Conservation (phyloP, 345 rosid genomes). For the Populus tremula region DNA sequence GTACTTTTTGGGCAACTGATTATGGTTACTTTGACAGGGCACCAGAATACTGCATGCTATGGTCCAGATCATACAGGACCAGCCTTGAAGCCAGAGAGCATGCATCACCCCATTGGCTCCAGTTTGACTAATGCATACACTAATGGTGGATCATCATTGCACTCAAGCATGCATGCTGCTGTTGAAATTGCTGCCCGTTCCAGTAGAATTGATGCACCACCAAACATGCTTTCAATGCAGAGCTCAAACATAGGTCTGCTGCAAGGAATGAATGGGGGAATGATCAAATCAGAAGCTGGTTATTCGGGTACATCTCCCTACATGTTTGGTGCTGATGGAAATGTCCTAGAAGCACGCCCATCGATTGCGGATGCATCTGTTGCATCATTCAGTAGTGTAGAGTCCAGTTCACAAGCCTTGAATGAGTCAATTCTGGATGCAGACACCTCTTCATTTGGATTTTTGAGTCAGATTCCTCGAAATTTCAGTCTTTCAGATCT, state of each 20-base stretch:
- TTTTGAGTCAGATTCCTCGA: constrained; percentile 73
- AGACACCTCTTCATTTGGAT: constrained; percentile 70
- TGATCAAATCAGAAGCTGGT: constrained; percentile 76
- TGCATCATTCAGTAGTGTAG: constrained; percentile 69
- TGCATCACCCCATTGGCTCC: constrained; percentile 54
- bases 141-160: constrained; percentile 67
- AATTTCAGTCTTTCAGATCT: constrained; percentile 92
- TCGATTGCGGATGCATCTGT: constrained; percentile 64
- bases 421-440: constrained; percentile 68
- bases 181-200: constrained; percentile 68
- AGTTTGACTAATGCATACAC: constrained; percentile 53
- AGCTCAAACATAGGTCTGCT: constrained; percentile 64
- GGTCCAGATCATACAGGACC: constrained; percentile 52
- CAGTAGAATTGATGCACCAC: constrained; percentile 56
- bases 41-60: constrained; percentile 60
- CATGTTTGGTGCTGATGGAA: constrained; percentile 69
- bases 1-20: constrained; percentile 16
- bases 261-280: constrained; percentile 79
- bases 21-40: constrained; percentile 44
- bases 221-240: constrained; percentile 64
- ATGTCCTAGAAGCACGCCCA: constrained; percentile 62
- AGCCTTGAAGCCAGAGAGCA: constrained; percentile 53
- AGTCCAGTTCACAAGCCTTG: constrained; percentile 69
- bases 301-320: constrained; percentile 58
- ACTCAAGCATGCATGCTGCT: constrained; percentile 52